Percentiles rank a stretch among this genome's conserved stretches.
These are phyloP conservation scores for Lachancea sp. DNA, from an alignment of 805 yeast species.

Conservation along the genomic window DNA sequence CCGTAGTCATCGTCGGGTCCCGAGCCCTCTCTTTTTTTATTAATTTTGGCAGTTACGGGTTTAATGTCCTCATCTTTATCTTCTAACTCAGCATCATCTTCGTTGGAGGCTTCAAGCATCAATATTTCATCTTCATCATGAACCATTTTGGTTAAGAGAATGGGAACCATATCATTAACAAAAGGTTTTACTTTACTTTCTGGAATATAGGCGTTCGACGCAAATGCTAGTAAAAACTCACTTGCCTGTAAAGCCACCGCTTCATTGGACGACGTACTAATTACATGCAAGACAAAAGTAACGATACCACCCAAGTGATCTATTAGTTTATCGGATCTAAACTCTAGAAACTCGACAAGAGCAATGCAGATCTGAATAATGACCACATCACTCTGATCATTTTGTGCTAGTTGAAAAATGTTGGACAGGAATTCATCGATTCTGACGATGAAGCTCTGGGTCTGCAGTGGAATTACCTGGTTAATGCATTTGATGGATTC, in stretches of 20 bases:
- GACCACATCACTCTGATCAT: constrained; percentile 49
- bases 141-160: constrained; percentile 73
- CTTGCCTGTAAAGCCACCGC: constrained; percentile 87
- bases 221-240: constrained; percentile 75
- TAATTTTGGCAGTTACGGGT: constrained; percentile 70
- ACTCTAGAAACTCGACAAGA: constrained; percentile 63
- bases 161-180: constrained; percentile 64
- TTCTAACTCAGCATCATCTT: constrained; percentile 68
- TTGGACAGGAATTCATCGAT: constrained; percentile 60
- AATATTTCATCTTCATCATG: constrained; percentile 78
- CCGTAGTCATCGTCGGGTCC: constrained; percentile 56
- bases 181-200: constrained; percentile 48
- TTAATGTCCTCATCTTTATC: constrained; percentile 84
- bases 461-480: constrained; percentile 62
- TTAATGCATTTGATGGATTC: constrained; percentile 66
- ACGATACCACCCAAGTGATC: constrained; percentile 86
- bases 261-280: constrained; percentile 52
- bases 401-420: constrained; percentile 61
- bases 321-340: constrained; percentile 69
- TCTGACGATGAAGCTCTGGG: constrained; percentile 58
- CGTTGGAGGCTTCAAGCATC: constrained; percentile 49
- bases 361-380: constrained; percentile 72
- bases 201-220: constrained; percentile 54
- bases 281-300: constrained; percentile 73
- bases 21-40: constrained; percentile 40